A percentile compares a stretch with the other conserved stretches of the same genome.
Conservation (phyloP, 225 moss, liverwort and hornwort species). For the Climacium dendroides region DNA sequence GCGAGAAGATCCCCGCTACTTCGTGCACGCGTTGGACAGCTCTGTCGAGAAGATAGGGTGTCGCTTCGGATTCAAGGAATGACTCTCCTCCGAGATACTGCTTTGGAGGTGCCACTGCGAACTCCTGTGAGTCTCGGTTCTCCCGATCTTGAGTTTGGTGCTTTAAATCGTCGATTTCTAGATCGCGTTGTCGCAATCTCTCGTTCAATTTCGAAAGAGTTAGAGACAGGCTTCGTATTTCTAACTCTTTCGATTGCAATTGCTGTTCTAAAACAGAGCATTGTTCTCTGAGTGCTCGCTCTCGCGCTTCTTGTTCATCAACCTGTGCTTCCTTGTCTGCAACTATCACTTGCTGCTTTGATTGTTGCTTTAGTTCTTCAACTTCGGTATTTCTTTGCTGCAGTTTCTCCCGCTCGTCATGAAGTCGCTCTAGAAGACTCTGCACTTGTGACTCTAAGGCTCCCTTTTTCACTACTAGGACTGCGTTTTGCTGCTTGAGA, state of each 20-base stretch:
- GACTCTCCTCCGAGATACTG: constrained; percentile 11
- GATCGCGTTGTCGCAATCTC: constrained; percentile 6
- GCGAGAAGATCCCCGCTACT: constrained; percentile 22
- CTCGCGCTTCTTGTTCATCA: not conserved
- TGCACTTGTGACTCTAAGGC: constrained; percentile 4
- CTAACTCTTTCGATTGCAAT: not conserved
- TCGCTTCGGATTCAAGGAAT: constrained; percentile 22
- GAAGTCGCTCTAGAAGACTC: constrained; percentile 9
- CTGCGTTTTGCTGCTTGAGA: constrained; percentile 5
- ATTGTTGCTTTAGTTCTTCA: not conserved
- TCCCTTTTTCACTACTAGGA: not conserved
- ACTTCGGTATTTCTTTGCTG: not conserved
- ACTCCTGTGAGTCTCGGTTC: not conserved
- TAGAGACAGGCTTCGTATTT: not conserved
- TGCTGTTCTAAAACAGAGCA: constrained; percentile 6
- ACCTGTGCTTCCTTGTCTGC: not conserved
- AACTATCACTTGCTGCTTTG: not conserved
- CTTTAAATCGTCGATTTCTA: constrained; percentile 15
- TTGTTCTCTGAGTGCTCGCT: not conserved
- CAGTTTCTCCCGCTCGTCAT: not conserved
- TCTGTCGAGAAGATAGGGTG: constrained; percentile 24
- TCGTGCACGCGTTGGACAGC: constrained; percentile 43
- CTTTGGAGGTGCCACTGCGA: not conserved
- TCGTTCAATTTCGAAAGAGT: constrained; percentile 1
- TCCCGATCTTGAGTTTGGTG: not conserved